Percentiles rank a stretch among this genome's conserved stretches.
phyloP scores from a whole-genome alignment of 2,329 filamentous ascomycete genomes.

The Proliferodiscus dingleyae region DNA sequence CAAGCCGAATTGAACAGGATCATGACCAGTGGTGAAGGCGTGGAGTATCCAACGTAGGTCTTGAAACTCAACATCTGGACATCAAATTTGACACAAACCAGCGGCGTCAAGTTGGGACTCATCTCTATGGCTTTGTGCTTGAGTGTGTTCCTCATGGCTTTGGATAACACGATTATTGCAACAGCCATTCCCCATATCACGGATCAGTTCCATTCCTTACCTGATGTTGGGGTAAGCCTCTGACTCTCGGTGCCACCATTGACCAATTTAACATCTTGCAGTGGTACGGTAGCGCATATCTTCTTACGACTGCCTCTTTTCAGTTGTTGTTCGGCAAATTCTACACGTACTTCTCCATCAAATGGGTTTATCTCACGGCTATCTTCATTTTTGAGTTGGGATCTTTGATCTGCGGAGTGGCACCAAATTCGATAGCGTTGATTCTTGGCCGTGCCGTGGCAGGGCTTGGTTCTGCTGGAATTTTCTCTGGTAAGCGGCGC shows the following conservation, averaged over 20 bases:
- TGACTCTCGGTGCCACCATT: neutral
- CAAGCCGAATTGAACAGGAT: constrained; percentile 20
- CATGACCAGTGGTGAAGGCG: constrained; percentile 26
- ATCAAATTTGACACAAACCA: too few species aligned
- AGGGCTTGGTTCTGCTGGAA: constrained; percentile 30
- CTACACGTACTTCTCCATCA: constrained; percentile 30
- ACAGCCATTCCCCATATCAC: constrained; percentile 38
- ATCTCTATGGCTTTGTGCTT: constrained; percentile 28
- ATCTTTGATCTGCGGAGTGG: constrained; percentile 28
- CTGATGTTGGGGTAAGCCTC: constrained; percentile 30
- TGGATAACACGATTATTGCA: constrained; percentile 31
- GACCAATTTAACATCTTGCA: neutral
- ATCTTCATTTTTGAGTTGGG: constrained; percentile 33
- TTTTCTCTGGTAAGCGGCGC: constrained; percentile 25
- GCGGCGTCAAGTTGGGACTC: constrained; percentile 23
- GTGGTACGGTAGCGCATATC: constrained; percentile 33
- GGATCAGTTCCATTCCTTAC: constrained; percentile 30
- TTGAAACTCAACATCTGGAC: too few species aligned
- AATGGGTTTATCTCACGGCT: constrained; percentile 28
- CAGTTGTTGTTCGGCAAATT: constrained; percentile 30
- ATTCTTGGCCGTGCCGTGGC: constrained; percentile 33
- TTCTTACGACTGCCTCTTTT: constrained; percentile 33
- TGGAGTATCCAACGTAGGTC: constrained; percentile 25
- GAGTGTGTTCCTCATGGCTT: constrained; percentile 26
- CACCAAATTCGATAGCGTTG: constrained; percentile 30